Base-by-base conservation (phyloP, 352 stramenopile species). In the Phytophthora syringae region DNA sequence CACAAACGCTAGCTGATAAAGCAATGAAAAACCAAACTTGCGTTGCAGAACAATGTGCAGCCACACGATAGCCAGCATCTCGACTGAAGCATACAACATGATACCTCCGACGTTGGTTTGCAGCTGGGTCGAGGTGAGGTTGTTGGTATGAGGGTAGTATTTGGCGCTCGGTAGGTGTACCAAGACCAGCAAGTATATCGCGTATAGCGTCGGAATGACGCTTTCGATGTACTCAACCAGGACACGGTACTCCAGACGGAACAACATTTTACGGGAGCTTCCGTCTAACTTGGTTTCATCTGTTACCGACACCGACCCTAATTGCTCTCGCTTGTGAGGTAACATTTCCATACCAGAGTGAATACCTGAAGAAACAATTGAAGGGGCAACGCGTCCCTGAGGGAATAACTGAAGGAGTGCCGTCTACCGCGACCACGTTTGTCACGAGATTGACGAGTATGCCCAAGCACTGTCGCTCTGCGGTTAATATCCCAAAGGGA, bases 1-100 rank as follows among this genome's bases (percentile, higher is more conserved):
- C 18, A 80, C 67, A 55, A 82, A 82, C 2, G 62, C 70, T 2
- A 84, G 60, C 24, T 72, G 51, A 44, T 76, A 68, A 1, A 77
- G 16, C 24, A 65, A 27, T 0, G 55, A 67, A 20, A 70, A 64
- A 7, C 37, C 56, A 11, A 78, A 64, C 32, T 48, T 58, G 0
- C 45, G 21, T 44, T 52, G 39, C 13, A 72, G n/a, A 1, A 52
- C 42, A 16, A 52, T 11, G 30, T 61, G 54, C 24, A 66, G 49
- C 49, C 18, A 56, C 20, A 56, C 2, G n/a, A 56, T 27, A 11
- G 37, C 37, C 7, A 47, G 21, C 18, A 53, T 25, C 25, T 72
- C 48, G 2, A 56, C 27, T 25, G 25, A 34, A 15, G 44, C 36
- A 28, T 66, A 66, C 11, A 44, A 15, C 27, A 60, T 30, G 21